phyloP scores from a whole-genome alignment of 768 basidiomycete genomes.

The Nidularia pulvinata region DNA sequence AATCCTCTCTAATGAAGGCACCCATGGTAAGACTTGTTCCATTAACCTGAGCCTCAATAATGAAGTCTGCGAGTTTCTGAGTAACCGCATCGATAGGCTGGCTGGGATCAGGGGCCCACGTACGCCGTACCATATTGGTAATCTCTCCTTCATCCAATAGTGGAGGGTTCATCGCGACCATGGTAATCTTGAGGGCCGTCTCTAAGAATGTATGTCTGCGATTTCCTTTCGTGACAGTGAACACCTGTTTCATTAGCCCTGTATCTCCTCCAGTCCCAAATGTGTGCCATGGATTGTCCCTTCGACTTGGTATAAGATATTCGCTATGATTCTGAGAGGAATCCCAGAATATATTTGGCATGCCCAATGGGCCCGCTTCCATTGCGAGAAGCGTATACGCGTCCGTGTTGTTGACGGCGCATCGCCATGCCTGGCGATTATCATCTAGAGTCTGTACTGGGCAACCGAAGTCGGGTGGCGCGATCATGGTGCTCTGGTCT shows the following conservation, averaged over 20 bases:
- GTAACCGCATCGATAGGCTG: constrained; percentile 4
- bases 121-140: constrained; percentile 3
- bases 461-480: neutral
- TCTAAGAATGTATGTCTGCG: constrained; percentile 7
- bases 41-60: constrained; percentile 3
- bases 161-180: constrained; percentile 2
- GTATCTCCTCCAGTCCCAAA: constrained; percentile 5
- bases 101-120: constrained; percentile 4
- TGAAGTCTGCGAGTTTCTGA: constrained; percentile 2
- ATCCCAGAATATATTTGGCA: constrained; percentile 7
- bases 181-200: constrained; percentile 4
- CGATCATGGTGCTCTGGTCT: neutral
- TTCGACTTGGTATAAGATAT: neutral
- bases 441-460: neutral
- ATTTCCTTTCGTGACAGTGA: constrained; percentile 7
- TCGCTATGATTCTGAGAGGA: neutral
- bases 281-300: constrained; percentile 5
- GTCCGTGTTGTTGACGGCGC: constrained; percentile 2
- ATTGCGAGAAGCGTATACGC: neutral
- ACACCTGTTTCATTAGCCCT: constrained; percentile 9
- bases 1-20: constrained; percentile 2
- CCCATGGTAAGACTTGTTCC: constrained; percentile 4
- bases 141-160: constrained; percentile 5
- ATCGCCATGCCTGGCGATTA: constrained; percentile 3
- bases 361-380: neutral